Conservation (phyloP, 2,329 filamentous ascomycete species). For the Cryphonectria carpinicola region DNA sequence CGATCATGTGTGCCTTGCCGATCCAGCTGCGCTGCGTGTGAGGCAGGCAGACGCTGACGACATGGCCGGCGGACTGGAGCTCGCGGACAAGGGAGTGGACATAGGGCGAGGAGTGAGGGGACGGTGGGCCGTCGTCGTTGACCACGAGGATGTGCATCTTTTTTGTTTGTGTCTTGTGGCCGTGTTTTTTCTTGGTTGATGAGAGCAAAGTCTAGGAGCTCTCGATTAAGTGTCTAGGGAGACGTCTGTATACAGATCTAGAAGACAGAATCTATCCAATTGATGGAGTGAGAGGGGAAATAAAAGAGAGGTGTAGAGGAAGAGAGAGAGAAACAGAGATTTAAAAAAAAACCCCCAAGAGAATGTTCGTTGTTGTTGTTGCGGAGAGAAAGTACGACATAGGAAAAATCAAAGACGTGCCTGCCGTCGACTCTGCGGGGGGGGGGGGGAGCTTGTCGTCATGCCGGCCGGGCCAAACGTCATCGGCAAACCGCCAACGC, state of each 20-base stretch:
- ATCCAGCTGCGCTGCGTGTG: conserved; percentile 97
- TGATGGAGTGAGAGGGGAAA: not conserved
- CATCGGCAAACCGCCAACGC: not conserved
- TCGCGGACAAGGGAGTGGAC: conserved; percentile 73
- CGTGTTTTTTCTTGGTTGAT: not conserved
- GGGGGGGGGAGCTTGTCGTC: conserved; percentile 17
- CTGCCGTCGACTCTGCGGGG: conserved; percentile 18
- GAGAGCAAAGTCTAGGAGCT: not conserved
- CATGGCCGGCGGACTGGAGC: conserved; percentile 76
- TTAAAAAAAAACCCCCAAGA: no score
- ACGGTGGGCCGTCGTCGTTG: conserved; percentile 84
- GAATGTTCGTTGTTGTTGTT: not conserved
- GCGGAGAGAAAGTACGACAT: not conserved
- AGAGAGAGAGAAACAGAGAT: not conserved
- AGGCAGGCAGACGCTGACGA: conserved; percentile 89
- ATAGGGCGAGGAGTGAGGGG: conserved; percentile 77
- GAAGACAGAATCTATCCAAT: not conserved
- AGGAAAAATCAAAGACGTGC: conserved; percentile 9
- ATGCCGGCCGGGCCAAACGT: conserved; percentile 13
- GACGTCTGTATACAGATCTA: not conserved
- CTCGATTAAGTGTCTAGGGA: not conserved
- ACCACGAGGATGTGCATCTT: conserved; percentile 68
- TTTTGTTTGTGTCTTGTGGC: not conserved
- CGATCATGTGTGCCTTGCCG: conserved; percentile 95
- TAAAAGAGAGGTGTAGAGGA: not conserved